Base-by-base conservation (phyloP, 1,139 yeast genomes). In the Pneumocystis murina region DNA sequence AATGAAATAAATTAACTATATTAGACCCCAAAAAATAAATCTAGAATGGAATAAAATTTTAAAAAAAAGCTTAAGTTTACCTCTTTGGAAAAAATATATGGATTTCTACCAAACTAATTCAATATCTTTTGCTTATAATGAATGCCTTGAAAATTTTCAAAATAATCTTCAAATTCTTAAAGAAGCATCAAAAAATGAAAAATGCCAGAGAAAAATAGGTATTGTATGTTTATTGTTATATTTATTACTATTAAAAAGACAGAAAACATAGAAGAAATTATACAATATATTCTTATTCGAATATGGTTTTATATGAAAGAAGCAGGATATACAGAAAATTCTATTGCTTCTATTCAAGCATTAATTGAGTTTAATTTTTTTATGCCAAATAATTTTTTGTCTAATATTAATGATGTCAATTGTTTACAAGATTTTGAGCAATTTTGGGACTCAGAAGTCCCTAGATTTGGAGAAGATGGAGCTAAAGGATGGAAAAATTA, bases 251-350 rank as follows among this genome's bases (percentile, higher is more conserved):
- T 48, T 48, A 48, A 48, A 12, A 48, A 14, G 4, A 14, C n/a
- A 48, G 55, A 48, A 48, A 48, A 20, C 12, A 48, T 48, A 48
- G 55, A 48, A 6, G 33, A 48, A 48, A 48, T 48, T 20, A 48
- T 48, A 24, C 14, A 24, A 24, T 48, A 48, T 14, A 24, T 48
- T 48, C 33, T 48, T 24, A 30, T 24, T 24, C 55, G 55, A n/a
- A 12, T 48, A 48, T 48, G 55, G 55, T 48, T 48, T 48, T 48
- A 48, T 48, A 48, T 48, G 55, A 48, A 48, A 48, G 55, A 48
- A 48, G 55, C 55, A 12, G 55, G 55, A 48, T 48, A 48, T 24
- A 8, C 8, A 24, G 55, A 48, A 12, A 48, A 48, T 24, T 48
- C 55, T 48, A 48, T 48, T 24, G 55, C 55, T 1, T 48, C 55